These are phyloP conservation scores for Beauveria caledonica DNA, from an alignment of 2,329 filamentous ascomycete species.

Conservation along the genomic window DNA sequence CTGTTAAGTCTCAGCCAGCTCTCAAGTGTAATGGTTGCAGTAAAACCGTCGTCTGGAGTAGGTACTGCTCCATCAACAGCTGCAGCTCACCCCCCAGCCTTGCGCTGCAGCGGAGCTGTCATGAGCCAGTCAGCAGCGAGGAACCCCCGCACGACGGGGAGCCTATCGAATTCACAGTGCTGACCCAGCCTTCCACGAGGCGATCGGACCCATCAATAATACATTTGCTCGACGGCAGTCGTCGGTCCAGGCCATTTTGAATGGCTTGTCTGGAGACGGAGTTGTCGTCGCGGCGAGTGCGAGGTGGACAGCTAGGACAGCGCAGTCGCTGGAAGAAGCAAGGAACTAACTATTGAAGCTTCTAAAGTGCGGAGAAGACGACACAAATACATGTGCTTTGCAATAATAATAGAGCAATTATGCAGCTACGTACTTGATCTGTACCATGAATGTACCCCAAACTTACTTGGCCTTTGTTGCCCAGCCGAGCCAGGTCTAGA, in stretches of 20 bases:
- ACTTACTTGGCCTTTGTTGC: neutral
- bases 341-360: neutral
- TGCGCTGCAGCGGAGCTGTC: neutral
- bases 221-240: neutral
- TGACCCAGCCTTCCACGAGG: neutral
- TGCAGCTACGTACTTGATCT: neutral
- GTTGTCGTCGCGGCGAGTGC: neutral
- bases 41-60: neutral
- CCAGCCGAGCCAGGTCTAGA: neutral
- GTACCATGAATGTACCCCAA: conserved; percentile 1
- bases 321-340: neutral
- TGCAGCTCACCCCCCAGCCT: neutral
- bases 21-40: neutral
- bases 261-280: neutral
- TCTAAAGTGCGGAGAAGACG: too few species aligned
- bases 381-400: neutral
- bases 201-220: neutral
- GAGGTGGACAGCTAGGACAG: neutral
- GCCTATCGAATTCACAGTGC: neutral
- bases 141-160: neutral
- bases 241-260: neutral
- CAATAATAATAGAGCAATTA: neutral
- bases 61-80: neutral
- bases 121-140: neutral
- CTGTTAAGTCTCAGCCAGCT: neutral